Evolutionary conservation across 257 asterid genomes (phyloP), one percentile per base, ranked within the genome.

Genomic region (Agastache rugosa): DNA sequence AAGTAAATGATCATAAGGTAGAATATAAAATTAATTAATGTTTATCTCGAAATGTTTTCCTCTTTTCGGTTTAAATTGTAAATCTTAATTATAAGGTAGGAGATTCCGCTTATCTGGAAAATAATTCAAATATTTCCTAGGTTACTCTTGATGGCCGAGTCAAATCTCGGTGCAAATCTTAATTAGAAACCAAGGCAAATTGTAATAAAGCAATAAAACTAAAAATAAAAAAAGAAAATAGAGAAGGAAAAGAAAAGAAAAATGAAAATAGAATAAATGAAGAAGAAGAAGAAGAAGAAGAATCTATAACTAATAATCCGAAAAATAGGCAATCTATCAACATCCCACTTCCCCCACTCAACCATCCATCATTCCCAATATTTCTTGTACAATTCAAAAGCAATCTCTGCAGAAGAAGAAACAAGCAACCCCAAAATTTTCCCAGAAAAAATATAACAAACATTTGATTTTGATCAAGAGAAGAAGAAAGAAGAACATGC

Each of bases 281-380:
- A 4, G 9, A 48, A 17, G 14, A n/a, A n/a, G n/a, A n/a, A n/a
- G n/a, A n/a, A n/a, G n/a, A 42, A 50, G 9, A 16, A 6, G 22
- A 50, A 44, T 9, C 23, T n/a, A 11, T 17, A 79, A 79, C 84
- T 2, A 77, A 77, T 63, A 34, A 27, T 48, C 78, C 75, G 27
- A 76, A 74, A 63, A 83, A 74, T 48, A 74, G 82, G 79, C 79
- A 81, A 61, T 59, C 67, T 59, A 74, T 67, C 67, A 71, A 67
- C 61, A 68, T 63, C 78, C 83, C 80, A 73, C 72, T 61, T 41
- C 71, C 76, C 76, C 77, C 75, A 63, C 63, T 64, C 15, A 54
- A 42, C 71, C 37, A 39, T 6, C 78, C 65, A 63, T 56, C 65
- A 65, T 37, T 64, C 27, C 35, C 35, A 34, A 11, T 5, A 29